Evolutionary conservation across 2,329 filamentous ascomycete species (phyloP), one percentile per base, ranked within the genome.

Genomic region (Nigrospora sphaerica): DNA sequence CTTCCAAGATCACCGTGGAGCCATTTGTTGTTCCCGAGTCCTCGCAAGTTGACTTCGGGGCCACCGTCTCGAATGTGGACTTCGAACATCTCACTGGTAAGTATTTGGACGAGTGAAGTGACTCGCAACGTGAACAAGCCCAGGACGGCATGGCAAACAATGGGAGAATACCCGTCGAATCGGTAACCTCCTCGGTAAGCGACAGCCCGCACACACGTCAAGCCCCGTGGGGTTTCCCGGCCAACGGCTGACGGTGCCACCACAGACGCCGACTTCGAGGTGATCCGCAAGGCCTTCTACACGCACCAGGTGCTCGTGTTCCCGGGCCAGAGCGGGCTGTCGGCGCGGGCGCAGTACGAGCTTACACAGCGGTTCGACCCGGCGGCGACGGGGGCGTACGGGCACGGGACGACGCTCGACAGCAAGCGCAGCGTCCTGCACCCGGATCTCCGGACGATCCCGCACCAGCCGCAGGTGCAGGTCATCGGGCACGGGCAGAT

Each of bases 371-470:
- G 78, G 46, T 91, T 91, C 64, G 87, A 91, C 56, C 85, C 86
- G 0, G 58, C 70, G 6, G 73, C 75, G 1, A 73, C 73, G 13
- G 75, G 74, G 19, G 23, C 32, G 13, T 91, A 91, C 63, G 86
- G 86, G 14, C 86, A 90, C 60, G 86, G 85, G 59, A 87, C 85
- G 65, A 86, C 84, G 0, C 70, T 88, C 41, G 85, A 88, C 55
- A 34, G 19, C 40, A 75, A 75, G 61, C 76, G 73, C 42, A 78
- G 72, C 46, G 81, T 91, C 56, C 74, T 91, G 16, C 85, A 90
- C 59, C 86, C 86, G 0, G 87, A 91, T 55, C 73, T 91, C 16
- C 89, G 90, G 69, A 90, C 86, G 0, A 80, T 91, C 37, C 86
- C 86, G 0, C 82, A 88, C 55, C 86, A 91, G 61, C 85, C 86